Evolutionary conservation across 2,329 filamentous ascomycete species (phyloP), one percentile per base, ranked within the genome.

Genomic region (Stemphylium lycopersici): DNA sequence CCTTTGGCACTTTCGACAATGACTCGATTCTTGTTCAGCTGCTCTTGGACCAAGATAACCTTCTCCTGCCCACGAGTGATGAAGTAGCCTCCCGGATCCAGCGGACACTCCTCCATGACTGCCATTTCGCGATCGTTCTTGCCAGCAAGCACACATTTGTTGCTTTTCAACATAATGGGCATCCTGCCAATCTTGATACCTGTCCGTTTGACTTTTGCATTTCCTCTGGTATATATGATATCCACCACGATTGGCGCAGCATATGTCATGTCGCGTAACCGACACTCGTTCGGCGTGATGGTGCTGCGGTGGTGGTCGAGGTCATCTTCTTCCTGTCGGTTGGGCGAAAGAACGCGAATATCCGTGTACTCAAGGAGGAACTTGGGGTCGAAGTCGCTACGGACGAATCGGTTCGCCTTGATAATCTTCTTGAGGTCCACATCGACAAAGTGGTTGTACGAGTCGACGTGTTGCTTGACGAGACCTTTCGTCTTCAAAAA

Each of bases 1-100:
- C 90, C 90, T 77, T 97, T 98, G 79, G 96, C 96, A 50, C 91
- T 88, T 77, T 99, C 96, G 13, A 99, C 93, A 73, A 99, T 97
- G 69, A 99, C 90, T 80, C 95, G 87, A 77, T 99, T 99, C 84
- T 99, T 99, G 83, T 95, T 99, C 72, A 99, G 81, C 78, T 99
- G 95, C 73, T 99, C 96, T 76, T 99, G 95, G 12, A 99, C 96
- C 38, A 99, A 80, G 70, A 99, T 99, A 65, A 99, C 95, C 80
- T 99, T 99, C 76, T 99, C 95, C 16, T 96, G 97, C 41, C 95
- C 95, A 67, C 93, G 91, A 63, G 98, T 92, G 69, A 99, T 95
- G 70, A 99, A 99, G 76, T 99, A 99, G 47, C 95, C 95, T 59
- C 95, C 95, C 0, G 96, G 95, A 71, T 99, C 95, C 36, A 99